phyloP scores from a whole-genome alignment of 129 eudicot genomes.

The Helianthus tuberosus region DNA sequence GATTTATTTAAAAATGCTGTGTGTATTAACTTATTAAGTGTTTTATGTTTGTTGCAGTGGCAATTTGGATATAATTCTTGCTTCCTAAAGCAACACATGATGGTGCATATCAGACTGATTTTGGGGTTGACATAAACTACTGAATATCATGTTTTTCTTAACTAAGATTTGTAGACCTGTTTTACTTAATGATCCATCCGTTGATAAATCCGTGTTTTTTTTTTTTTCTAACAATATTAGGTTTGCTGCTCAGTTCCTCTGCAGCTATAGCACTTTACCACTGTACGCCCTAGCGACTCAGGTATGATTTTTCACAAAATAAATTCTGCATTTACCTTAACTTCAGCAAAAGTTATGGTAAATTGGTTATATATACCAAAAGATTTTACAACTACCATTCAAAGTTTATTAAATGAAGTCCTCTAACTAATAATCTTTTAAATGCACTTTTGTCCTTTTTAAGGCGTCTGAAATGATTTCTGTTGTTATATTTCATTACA shows the following conservation, averaged over 20 bases:
- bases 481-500: not conserved
- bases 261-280: conserved; percentile 99
- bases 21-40: not conserved
- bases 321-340: conserved; percentile 63
- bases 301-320: conserved; percentile 43
- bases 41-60: conserved; percentile 69
- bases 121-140: conserved; percentile 55
- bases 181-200: not conserved
- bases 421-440: not conserved
- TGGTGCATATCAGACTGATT: conserved; percentile 76
- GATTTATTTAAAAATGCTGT: not conserved
- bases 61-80: conserved; percentile 94
- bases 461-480: not conserved
- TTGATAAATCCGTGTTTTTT: not conserved
- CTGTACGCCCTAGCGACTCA: conserved; percentile 94
- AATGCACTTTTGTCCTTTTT: not conserved
- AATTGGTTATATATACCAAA: not conserved
- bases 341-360: conserved; percentile 55
- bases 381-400: not conserved
- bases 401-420: not conserved
- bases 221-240: conserved; percentile 32
- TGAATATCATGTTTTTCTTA: not conserved
- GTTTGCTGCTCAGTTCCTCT: conserved; percentile 85
- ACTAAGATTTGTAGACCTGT: not conserved
- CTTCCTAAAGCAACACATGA: conserved; percentile 76